Base-by-base conservation (phyloP, 495 filamentous ascomycete genomes). In the Aspergillus coremiiformis region DNA sequence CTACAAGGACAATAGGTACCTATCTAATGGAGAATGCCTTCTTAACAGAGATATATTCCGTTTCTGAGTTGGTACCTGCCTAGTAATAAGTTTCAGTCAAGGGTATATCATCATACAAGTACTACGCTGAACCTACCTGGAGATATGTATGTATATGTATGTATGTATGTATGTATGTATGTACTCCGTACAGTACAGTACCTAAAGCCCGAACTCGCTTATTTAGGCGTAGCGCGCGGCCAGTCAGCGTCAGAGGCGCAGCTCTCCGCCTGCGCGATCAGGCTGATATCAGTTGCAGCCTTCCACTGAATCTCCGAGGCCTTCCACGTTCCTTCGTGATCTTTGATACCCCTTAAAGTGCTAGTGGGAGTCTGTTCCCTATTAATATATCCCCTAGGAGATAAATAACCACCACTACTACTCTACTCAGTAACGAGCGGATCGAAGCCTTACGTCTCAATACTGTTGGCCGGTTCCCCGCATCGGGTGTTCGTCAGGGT, bases 241-340 rank as follows among this genome's bases (percentile, higher is more conserved):
- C 55, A 49, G 55, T 57, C 51, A 45, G 55, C 26, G 54, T 51
- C 27, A 49, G 45, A 53, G 53, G 46, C 41, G 44, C 44, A 26
- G 45, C 32, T 52, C 43, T 53, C 59, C 59, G 59, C 59, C 56
- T 46, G 46, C 47, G 53, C 44, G 27, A 56, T 44, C 54, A 48
- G 49, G 49, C 43, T 56, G 19, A 48, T 46, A 57, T 63, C 57
- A 63, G 57, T 63, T 56, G 57, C 61, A 56, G 55, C 47, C 52
- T 55, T 56, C 53, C 37, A 27, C 52, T 49, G 47, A 54, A 47
- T 35, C 27, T 39, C 53, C 26, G 39, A 41, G 43, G 20, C 37
- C 39, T 39, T 46, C n/a, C 24, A 37, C 33, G 44, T 21, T 49
- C 37, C 22, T 9, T 21, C 11, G 23, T 39, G 39, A 41, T 33